Conservation (phyloP, 2,329 filamentous ascomycete genomes). For the Zarea fungicola region DNA sequence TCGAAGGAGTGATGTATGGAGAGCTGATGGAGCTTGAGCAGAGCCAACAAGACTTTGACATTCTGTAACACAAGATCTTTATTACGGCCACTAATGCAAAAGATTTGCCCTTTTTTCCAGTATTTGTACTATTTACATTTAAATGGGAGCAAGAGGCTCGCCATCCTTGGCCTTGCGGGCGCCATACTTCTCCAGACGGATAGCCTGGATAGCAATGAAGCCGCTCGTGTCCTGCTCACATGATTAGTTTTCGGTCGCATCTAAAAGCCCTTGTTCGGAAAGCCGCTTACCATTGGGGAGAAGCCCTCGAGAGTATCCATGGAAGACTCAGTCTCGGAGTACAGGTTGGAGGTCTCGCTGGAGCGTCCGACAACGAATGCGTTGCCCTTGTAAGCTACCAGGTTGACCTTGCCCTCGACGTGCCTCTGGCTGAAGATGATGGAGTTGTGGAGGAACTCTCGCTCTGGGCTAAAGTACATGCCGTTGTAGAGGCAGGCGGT, state of each 20-base stretch:
- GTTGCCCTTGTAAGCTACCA: slow-evolving; percentile 41
- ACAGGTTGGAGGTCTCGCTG: slow-evolving; percentile 43
- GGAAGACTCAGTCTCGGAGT: slow-evolving; percentile 42
- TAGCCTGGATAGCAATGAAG: slow-evolving; percentile 65
- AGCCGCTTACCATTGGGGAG: slow-evolving; percentile 56
- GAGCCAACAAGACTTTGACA: neutral
- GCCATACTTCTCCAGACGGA: slow-evolving; percentile 51
- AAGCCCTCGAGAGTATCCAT: slow-evolving; percentile 53
- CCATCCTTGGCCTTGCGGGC: slow-evolving; percentile 27
- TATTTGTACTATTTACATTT: too few relatives aligned
- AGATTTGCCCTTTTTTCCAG: too few relatives aligned
- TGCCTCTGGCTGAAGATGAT: slow-evolving; percentile 55
- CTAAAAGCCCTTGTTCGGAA: too few relatives aligned
- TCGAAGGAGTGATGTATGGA: neutral
- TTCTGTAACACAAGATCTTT: too few relatives aligned
- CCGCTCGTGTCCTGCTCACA: slow-evolving; percentile 66
- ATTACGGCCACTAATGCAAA: too few relatives aligned
- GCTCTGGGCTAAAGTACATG: slow-evolving; percentile 42
- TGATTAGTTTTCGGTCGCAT: too few relatives aligned
- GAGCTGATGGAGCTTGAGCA: neutral
- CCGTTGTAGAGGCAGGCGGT: slow-evolving; percentile 41
- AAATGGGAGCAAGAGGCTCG: slow-evolving; percentile 38
- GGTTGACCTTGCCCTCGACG: slow-evolving; percentile 27
- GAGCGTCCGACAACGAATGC: slow-evolving; percentile 42
- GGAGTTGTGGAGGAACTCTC: slow-evolving; percentile 55